These are phyloP conservation scores for Schizochytrium sp. DNA, from an alignment of 108 stramenopile genomes.

Conservation along the genomic window DNA sequence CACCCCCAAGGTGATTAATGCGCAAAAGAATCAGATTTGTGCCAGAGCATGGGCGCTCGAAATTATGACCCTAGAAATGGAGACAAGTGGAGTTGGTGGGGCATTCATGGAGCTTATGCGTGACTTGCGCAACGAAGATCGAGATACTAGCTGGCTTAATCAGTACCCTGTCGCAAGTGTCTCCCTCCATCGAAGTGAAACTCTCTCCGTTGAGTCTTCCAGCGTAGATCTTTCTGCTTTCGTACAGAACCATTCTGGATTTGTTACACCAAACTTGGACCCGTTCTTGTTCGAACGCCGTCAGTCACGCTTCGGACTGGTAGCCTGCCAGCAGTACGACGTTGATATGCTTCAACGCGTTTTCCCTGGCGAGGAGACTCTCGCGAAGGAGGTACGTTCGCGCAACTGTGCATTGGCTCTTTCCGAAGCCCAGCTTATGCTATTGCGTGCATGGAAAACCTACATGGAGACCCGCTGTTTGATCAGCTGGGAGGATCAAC, in stretches of 20 bases:
- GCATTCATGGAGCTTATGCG: slow-evolving; percentile 42
- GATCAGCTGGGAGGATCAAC: slow-evolving; percentile 49
- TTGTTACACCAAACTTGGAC: not conserved
- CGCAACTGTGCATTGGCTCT: slow-evolving; percentile 18
- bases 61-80: slow-evolving; percentile 46
- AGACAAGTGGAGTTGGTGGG: not conserved
- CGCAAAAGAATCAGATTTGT: slow-evolving; percentile 2
- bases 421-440: slow-evolving; percentile 43
- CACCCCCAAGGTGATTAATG: not conserved
- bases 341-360: not conserved
- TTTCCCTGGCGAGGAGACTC: not conserved
- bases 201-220: not conserved
- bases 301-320: not conserved
- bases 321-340: slow-evolving; percentile 12
- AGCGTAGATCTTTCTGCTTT: slow-evolving; percentile 22
- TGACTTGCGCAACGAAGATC: not conserved
- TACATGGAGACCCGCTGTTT: slow-evolving; percentile 55
- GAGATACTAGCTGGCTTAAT: slow-evolving; percentile 38
- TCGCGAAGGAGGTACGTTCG: slow-evolving; percentile 17
- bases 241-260: not conserved
- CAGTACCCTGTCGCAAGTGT: slow-evolving; percentile 26
- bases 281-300: slow-evolving; percentile 29
- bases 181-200: not conserved
- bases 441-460: slow-evolving; percentile 11
- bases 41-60: slow-evolving; percentile 39